phyloP scores from a whole-genome alignment of 495 filamentous ascomycete species.

The Aspergillus haitiensis region DNA sequence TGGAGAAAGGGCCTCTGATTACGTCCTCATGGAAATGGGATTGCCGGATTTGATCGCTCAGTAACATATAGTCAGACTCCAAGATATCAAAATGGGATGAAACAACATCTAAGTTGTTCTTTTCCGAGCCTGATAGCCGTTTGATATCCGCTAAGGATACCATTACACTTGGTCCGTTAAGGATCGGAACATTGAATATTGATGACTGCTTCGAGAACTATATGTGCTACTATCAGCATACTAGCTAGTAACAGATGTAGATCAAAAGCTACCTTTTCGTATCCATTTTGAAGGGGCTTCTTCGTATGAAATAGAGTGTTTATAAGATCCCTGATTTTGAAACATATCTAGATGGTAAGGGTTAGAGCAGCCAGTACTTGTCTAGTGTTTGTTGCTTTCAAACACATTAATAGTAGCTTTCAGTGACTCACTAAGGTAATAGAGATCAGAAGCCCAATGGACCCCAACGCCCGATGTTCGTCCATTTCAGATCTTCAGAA shows the following conservation, averaged over 20 bases:
- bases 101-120: not conserved
- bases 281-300: not conserved
- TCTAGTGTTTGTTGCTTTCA: not conserved
- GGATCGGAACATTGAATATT: not conserved
- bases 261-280: not conserved
- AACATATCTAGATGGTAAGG: not conserved
- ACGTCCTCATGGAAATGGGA: slow-evolving; percentile 1
- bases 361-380: not conserved
- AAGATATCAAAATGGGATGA: not conserved
- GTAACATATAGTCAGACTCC: not conserved
- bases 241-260: not conserved
- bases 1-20: not conserved
- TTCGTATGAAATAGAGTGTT: not conserved
- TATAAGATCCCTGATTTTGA: not conserved
- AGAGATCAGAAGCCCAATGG: not conserved
- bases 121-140: not conserved
- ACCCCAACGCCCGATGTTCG: not conserved
- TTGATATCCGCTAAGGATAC: slow-evolving; percentile 4
- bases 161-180: not conserved
- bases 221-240: not conserved
- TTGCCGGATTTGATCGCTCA: not conserved
- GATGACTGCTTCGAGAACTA: slow-evolving; percentile 1
- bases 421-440: not conserved
- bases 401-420: not conserved
- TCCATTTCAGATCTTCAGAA: not conserved